A percentile compares a stretch with the other conserved stretches of the same genome.
Evolutionary conservation across 2,329 filamentous ascomycete genomes (phyloP).

Genomic region (Trichoderma sp.): DNA sequence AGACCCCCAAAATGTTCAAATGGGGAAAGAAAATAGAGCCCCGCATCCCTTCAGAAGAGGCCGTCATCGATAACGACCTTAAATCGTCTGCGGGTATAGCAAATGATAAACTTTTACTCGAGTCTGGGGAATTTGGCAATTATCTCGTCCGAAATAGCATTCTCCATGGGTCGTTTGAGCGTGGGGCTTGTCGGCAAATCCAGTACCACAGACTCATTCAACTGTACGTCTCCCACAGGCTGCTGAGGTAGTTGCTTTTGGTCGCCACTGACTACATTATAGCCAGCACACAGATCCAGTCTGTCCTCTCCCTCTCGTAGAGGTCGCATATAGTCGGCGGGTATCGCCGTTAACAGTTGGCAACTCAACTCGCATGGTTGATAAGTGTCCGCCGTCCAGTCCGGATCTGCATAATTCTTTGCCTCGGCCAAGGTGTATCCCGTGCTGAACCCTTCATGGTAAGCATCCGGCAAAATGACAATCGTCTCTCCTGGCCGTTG

Average conservation of each 20-base stretch:
- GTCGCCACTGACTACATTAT: conserved; percentile 22
- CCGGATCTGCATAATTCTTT: conserved; percentile 42
- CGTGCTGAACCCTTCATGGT: conserved; percentile 45
- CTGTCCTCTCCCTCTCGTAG: conserved; percentile 36
- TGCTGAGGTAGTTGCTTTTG: neutral
- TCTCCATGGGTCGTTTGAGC: conserved; percentile 9
- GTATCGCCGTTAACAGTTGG: conserved; percentile 39
- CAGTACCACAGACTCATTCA: neutral
- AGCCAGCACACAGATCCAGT: conserved; percentile 38
- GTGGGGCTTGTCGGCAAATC: neutral
- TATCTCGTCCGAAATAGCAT: neutral
- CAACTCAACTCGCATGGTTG: conserved; percentile 39
- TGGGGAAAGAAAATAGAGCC: neutral
- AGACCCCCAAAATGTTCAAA: neutral
- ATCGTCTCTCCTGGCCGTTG: conserved; percentile 44
- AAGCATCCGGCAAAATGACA: conserved; percentile 43
- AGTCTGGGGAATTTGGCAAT: conserved; percentile 3
- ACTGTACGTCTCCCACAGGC: neutral
- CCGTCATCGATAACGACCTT: neutral
- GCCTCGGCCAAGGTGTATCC: conserved; percentile 44
- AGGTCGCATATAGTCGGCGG: conserved; percentile 37
- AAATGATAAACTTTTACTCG: neutral
- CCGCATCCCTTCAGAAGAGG: neutral
- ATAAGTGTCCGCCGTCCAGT: conserved; percentile 40
- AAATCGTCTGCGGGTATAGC: neutral